These are phyloP conservation scores for Malassezia slooffiae DNA, from an alignment of 1,284 basidiomycete genomes.

Conservation along the genomic window DNA sequence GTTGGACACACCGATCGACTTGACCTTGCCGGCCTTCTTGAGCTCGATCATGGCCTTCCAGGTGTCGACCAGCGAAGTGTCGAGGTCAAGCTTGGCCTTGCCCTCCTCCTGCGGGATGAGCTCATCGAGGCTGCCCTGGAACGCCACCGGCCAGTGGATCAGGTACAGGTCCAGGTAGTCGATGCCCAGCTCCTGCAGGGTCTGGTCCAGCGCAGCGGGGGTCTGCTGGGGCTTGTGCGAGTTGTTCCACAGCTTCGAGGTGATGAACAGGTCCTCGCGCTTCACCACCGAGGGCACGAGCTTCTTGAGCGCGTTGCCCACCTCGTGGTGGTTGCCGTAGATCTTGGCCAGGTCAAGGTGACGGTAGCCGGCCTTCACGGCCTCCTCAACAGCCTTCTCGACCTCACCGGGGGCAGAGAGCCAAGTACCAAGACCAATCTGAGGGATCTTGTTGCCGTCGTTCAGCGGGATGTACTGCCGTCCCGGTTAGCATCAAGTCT, in stretches of 20 bases:
- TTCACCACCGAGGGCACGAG: constrained; percentile 46
- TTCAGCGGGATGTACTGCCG: constrained; percentile 28
- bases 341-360: constrained; percentile 41
- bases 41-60: constrained; percentile 67
- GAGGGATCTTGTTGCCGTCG: constrained; percentile 43
- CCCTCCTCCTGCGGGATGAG: constrained; percentile 53
- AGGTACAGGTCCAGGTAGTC: constrained; percentile 52
- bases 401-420: constrained; percentile 65
- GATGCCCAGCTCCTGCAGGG: constrained; percentile 46
- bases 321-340: constrained; percentile 44
- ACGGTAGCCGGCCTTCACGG: constrained; percentile 38
- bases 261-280: constrained; percentile 51
- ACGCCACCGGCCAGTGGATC: constrained; percentile 70
- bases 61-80: constrained; percentile 61
- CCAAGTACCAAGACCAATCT: constrained; percentile 68
- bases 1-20: constrained; percentile 60
- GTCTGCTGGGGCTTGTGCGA: constrained; percentile 50
- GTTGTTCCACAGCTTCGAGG: constrained; percentile 56
- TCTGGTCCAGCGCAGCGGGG: constrained; percentile 46
- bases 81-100: constrained; percentile 53
- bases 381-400: constrained; percentile 53
- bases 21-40: constrained; percentile 44
- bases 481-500: not conserved
- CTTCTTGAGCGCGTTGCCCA: constrained; percentile 50
- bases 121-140: constrained; percentile 22